Evolutionary conservation across 2,329 filamentous ascomycete genomes (phyloP).

Genomic region (Aspergillus vadensis): DNA sequence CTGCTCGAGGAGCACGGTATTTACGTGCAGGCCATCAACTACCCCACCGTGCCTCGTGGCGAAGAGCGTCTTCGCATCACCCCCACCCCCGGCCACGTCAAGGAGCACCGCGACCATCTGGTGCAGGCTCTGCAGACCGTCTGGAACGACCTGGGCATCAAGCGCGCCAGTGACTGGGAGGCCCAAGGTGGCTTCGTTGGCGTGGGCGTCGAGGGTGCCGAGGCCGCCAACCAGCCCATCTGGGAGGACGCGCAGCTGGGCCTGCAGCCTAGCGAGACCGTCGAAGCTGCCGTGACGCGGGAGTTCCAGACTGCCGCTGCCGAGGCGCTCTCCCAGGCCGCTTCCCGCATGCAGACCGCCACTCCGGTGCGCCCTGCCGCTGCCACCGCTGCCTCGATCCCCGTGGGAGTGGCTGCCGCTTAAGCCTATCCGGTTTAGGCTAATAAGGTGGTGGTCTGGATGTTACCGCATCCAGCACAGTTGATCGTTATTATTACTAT

Average conservation of each 20-base stretch:
- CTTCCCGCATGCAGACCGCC: slow-evolving; percentile 27
- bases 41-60: slow-evolving; percentile 96
- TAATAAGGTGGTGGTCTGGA: too few species aligned
- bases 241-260: slow-evolving; percentile 91
- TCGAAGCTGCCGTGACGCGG: slow-evolving; percentile 59
- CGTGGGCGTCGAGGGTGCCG: slow-evolving; percentile 71
- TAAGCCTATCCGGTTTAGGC: slow-evolving; percentile 17
- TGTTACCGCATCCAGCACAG: too few species aligned
- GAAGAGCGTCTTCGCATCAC: slow-evolving; percentile 96
- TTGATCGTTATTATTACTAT: not conserved
- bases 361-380: slow-evolving; percentile 23
- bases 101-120: slow-evolving; percentile 81
- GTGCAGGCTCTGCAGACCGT: slow-evolving; percentile 82
- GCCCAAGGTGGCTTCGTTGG: slow-evolving; percentile 90
- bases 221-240: slow-evolving; percentile 67
- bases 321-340: slow-evolving; percentile 17
- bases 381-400: slow-evolving; percentile 25
- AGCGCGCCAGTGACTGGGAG: slow-evolving; percentile 91
- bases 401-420: slow-evolving; percentile 31
- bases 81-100: slow-evolving; percentile 87
- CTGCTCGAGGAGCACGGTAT: slow-evolving; percentile 87
- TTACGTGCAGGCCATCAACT: slow-evolving; percentile 99
- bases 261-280: slow-evolving; percentile 60
- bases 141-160: slow-evolving; percentile 85
- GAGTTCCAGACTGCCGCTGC: slow-evolving; percentile 32